Evolutionary conservation across 495 filamentous ascomycete species (phyloP).

Genomic region (Jackrogersella minutella): DNA sequence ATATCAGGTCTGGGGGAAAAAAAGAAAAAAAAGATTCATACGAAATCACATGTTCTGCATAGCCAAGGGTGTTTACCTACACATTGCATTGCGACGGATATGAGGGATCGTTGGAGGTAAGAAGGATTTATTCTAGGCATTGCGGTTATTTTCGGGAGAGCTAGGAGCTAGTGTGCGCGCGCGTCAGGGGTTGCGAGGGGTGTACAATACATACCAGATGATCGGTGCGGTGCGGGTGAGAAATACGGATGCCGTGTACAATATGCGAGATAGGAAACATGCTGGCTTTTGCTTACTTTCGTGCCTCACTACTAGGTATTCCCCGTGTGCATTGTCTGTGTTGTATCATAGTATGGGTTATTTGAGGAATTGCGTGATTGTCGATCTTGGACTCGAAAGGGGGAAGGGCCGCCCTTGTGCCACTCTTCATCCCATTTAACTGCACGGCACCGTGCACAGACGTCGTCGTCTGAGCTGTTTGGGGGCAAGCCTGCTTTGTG

Average conservation of each 20-base stretch:
- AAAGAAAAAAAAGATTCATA: not conserved
- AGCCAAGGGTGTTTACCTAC: slow-evolving; percentile 2
- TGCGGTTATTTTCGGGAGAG: not conserved
- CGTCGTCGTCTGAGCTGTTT: not conserved
- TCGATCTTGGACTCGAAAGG: too few relatives aligned
- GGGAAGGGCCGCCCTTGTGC: too few relatives aligned
- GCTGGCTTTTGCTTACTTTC: not conserved
- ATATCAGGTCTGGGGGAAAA: slow-evolving; percentile 2
- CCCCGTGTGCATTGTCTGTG: not conserved
- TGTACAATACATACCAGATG: not conserved
- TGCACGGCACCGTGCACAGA: not conserved
- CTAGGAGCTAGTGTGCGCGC: not conserved
- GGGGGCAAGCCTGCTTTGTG: not conserved
- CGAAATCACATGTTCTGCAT: slow-evolving; percentile 2
- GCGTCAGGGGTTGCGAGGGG: not conserved
- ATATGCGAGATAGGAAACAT: not conserved
- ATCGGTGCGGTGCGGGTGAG: not conserved
- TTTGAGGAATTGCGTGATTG: too few relatives aligned
- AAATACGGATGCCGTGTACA: slow-evolving; percentile 1
- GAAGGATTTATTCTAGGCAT: not conserved
- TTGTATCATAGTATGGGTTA: too few relatives aligned
- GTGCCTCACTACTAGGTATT: not conserved
- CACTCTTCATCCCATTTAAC: not conserved
- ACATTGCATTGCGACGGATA: slow-evolving; percentile 1
- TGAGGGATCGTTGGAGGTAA: not conserved